A percentile compares a stretch with the other conserved stretches of the same genome.
phyloP scores from a whole-genome alignment of 73 alveolate genomes.

The Tetrahymena thermophila region DNA sequence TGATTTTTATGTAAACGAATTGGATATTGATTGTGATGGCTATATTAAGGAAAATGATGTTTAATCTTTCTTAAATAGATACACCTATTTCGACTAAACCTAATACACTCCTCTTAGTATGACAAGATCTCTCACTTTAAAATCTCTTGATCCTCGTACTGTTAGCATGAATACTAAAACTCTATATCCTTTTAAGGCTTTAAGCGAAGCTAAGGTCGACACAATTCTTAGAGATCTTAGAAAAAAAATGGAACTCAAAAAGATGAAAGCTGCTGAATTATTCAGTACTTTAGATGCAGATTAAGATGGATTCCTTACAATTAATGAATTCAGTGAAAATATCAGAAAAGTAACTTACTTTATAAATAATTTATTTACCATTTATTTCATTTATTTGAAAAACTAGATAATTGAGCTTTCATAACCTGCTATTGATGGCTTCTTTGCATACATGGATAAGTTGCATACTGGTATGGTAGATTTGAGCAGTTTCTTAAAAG shows the following conservation, averaged over 20 bases:
- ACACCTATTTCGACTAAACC: constrained; percentile 20
- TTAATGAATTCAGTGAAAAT: constrained; percentile 63
- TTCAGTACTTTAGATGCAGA: constrained; percentile 53
- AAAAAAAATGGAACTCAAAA: constrained; percentile 13
- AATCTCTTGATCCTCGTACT: neutral
- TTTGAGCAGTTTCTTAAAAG: constrained; percentile 56
- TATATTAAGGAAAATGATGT: constrained; percentile 30
- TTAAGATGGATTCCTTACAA: constrained; percentile 64
- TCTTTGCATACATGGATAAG: constrained; percentile 79
- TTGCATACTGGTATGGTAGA: constrained; percentile 71
- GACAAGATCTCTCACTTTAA: neutral
- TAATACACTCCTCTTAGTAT: neutral
- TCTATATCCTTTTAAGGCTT: constrained; percentile 28
- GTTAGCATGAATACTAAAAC: constrained; percentile 11
- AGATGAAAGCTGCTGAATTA: constrained; percentile 37
- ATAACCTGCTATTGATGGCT: constrained; percentile 67
- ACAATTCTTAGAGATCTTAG: constrained; percentile 37
- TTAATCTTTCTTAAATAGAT: constrained; percentile 16
- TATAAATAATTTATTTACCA: neutral
- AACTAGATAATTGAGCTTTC: constrained; percentile 49
- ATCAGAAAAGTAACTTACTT: constrained; percentile 12
- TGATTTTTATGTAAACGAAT: constrained; percentile 11
- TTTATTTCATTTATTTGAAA: neutral
- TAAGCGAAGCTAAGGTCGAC: constrained; percentile 34
- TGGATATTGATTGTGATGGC: constrained; percentile 45